phyloP scores from a whole-genome alignment of 257 asterid genomes.

The Cruciata laevipes region DNA sequence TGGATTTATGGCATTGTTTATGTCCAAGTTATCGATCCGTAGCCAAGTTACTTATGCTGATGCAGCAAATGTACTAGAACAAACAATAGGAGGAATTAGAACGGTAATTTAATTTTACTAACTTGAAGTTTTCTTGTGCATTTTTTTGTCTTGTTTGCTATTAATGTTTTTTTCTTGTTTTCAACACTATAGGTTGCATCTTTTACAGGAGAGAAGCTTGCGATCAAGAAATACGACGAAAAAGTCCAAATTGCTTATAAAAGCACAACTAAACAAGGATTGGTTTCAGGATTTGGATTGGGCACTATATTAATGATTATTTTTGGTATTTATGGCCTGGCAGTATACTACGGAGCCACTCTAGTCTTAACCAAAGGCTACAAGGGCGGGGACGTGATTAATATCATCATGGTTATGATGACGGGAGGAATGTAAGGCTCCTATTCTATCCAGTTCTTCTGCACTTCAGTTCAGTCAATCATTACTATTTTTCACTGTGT shows the following conservation, averaged over 20 bases:
- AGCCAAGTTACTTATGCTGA: constrained; percentile 68
- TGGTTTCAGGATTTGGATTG: constrained; percentile 53
- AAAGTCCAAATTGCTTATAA: constrained; percentile 38
- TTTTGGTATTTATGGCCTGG: constrained; percentile 46
- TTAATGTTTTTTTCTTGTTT: not conserved
- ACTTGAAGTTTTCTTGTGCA: not conserved
- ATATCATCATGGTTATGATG: constrained; percentile 53
- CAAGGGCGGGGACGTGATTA: constrained; percentile 42
- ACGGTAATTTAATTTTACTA: constrained; percentile 35
- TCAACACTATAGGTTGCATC: constrained; percentile 48
- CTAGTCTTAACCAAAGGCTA: constrained; percentile 41
- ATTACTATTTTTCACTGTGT: too few species aligned
- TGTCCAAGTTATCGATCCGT: constrained; percentile 41
- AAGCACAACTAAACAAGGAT: constrained; percentile 39
- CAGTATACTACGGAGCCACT: constrained; percentile 54
- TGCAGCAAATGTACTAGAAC: constrained; percentile 70
- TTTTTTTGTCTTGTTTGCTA: too few species aligned
- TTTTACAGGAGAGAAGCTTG: constrained; percentile 51
- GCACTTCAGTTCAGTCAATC: too few species aligned
- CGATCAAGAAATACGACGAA: constrained; percentile 37
- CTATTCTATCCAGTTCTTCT: not conserved
- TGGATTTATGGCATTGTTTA: constrained; percentile 34
- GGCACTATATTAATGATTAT: constrained; percentile 33
- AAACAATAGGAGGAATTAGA: constrained; percentile 67
- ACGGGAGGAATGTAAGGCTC: constrained; percentile 57